Base-by-base conservation (phyloP, 2,329 filamentous ascomycete genomes). In the Tympanopsis confertula region DNA sequence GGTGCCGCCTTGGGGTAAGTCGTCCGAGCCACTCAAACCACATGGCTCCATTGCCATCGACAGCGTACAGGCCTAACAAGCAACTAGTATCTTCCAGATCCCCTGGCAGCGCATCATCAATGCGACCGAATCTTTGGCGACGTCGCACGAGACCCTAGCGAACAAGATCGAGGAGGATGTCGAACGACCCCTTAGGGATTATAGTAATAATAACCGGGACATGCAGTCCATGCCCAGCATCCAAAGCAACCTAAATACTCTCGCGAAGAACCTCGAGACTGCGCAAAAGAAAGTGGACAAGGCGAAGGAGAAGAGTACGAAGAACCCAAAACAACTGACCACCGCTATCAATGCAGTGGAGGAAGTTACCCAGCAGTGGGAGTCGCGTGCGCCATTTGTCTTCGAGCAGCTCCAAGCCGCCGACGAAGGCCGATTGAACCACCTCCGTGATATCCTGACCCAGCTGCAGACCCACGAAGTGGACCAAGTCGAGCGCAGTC, bases 81-180 rank as follows among this genome's bases (percentile, higher is more conserved):
- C 17, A 4, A 30, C 29, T 51, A 84, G 80, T 40, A 69, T 84
- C 48, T 85, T 85, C 55, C 71, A 78, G 41, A 63, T 71, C 40
- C 77, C 81, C 54, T 86, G 81, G 81, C 71, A 72, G 55, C 78
- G 74, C 49, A 78, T 86, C 41, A 64, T 80, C 41, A 65, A 63
- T 47, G 70, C 78, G 20, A 74, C 77, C 41, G 74, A 79, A 45
- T 63, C 74, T 19, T 62, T 82, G 40, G 80, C 81, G 38, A 65
- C 74, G 37, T 78, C 80, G 20, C 81, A 85, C 56, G 67, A 74
- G 47, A 65, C 66, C 28, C 68, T 85, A 30, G 74, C 78, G 28
- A 63, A 69, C 38, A 78, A 74, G 50, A 80, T 85, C 47, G 77
- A 82, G 44, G 63, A 68, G 43, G 80, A 85, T 53, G 74, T 84